phyloP scores from a whole-genome alignment of 2,329 filamentous ascomycete genomes.

The Hymenoscyphus occultus region DNA sequence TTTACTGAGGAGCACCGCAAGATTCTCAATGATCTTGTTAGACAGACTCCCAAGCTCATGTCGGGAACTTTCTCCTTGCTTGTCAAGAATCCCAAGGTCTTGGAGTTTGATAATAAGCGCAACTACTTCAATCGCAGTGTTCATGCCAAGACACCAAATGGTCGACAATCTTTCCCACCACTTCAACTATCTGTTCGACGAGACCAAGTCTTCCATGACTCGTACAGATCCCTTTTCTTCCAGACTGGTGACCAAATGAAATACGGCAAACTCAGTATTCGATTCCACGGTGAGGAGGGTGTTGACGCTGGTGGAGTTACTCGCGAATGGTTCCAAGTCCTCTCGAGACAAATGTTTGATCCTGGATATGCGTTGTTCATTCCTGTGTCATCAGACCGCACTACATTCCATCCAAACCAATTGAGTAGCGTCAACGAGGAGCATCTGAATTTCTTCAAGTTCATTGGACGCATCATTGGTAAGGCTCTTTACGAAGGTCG shows the following conservation, averaged over 20 bases:
- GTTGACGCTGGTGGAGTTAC: slow-evolving; percentile 97
- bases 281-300: slow-evolving; percentile 95
- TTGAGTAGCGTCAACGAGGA: slow-evolving; percentile 92
- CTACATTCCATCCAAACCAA: slow-evolving; percentile 97
- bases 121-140: slow-evolving; percentile 97
- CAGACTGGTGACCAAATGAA: slow-evolving; percentile 97
- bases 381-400: slow-evolving; percentile 93
- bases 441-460: slow-evolving; percentile 98
- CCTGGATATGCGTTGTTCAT: slow-evolving; percentile 96
- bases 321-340: slow-evolving; percentile 98
- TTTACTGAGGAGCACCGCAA: slow-evolving; percentile 98
- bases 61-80: slow-evolving; percentile 93
- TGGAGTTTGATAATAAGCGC: slow-evolving; percentile 99
- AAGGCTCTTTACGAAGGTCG: slow-evolving; percentile 96
- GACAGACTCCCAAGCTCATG: slow-evolving; percentile 97
- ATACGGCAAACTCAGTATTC: slow-evolving; percentile 95
- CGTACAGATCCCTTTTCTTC: slow-evolving; percentile 97
- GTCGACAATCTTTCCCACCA: slow-evolving; percentile 66
- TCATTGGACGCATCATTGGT: slow-evolving; percentile 96
- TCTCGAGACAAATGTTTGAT: slow-evolving; percentile 98
- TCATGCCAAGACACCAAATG: slow-evolving; percentile 69
- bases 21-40: slow-evolving; percentile 95
- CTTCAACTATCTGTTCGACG: slow-evolving; percentile 87
- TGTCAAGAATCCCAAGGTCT: slow-evolving; percentile 97
- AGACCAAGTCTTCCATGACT: slow-evolving; percentile 96